Evolutionary conservation across 208 protist species (phyloP).

Genomic region (Strigomonas culicis): DNA sequence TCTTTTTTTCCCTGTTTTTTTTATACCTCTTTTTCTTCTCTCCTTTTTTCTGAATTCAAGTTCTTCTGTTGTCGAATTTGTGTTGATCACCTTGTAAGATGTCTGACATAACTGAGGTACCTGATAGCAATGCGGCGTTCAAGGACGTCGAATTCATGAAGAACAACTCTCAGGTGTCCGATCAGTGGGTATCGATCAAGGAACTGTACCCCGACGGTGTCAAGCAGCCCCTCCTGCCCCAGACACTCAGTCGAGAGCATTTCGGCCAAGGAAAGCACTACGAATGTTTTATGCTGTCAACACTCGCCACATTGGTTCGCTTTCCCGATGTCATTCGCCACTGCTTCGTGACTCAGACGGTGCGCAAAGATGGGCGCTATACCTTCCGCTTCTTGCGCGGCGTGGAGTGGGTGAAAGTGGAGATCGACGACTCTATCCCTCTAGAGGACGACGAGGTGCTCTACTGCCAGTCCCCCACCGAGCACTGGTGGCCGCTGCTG

Average conservation of each 20-base stretch:
- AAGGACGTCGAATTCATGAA: constrained; percentile 66
- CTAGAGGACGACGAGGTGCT: constrained; percentile 49
- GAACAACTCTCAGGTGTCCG: constrained; percentile 49
- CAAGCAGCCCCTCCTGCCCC: constrained; percentile 49
- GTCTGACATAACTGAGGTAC: constrained; percentile 26
- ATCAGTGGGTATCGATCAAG: constrained; percentile 60
- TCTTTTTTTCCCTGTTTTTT: constrained; percentile 14
- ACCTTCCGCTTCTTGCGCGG: constrained; percentile 82
- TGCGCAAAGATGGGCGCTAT: constrained; percentile 73
- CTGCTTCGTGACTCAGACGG: constrained; percentile 79
- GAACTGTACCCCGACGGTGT: constrained; percentile 63
- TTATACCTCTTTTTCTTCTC: constrained; percentile 8
- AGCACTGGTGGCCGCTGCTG: constrained; percentile 81
- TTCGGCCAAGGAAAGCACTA: constrained; percentile 81
- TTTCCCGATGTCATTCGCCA: constrained; percentile 70
- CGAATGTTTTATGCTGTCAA: constrained; percentile 79
- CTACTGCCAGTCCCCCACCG: constrained; percentile 64
- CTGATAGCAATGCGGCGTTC: constrained; percentile 59
- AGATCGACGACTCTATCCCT: constrained; percentile 75
- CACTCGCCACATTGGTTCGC: constrained; percentile 52
- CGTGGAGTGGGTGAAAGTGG: constrained; percentile 67
- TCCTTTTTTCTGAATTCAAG: constrained; percentile 3
- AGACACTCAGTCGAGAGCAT: constrained; percentile 54
- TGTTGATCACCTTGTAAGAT: constrained; percentile 5
- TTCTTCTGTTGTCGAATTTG: constrained; percentile 1